These are phyloP conservation scores for Mycena metata DNA, from an alignment of 768 basidiomycete genomes.

Conservation along the genomic window DNA sequence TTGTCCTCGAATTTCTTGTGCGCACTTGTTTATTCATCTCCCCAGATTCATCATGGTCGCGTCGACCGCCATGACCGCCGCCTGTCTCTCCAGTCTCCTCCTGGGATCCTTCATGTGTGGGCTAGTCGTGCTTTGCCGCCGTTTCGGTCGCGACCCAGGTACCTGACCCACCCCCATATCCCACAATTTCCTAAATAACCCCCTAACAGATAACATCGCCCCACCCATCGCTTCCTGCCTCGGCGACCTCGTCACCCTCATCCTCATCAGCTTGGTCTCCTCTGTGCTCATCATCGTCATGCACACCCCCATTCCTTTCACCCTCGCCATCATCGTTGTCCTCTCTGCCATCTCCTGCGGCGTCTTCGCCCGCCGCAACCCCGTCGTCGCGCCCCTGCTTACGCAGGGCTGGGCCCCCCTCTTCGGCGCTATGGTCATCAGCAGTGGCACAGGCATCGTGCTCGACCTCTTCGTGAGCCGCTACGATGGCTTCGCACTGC, in stretches of 20 bases:
- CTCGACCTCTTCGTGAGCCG: conserved; percentile 90
- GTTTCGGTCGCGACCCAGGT: conserved; percentile 88
- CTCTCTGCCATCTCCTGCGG: conserved; percentile 63
- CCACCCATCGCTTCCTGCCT: conserved; percentile 94
- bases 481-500: conserved; percentile 89
- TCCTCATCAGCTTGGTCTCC: conserved; percentile 83
- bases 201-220: conserved; percentile 87
- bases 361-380: conserved; percentile 73
- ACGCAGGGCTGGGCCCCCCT: conserved; percentile 92
- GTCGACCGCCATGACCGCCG: conserved; percentile 83
- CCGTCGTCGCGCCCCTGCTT: conserved; percentile 77
- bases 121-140: conserved; percentile 84
- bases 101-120: conserved; percentile 95
- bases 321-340: conserved; percentile 65
- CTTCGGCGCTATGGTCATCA: conserved; percentile 91
- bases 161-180: conserved; percentile 35
- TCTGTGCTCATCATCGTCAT: conserved; percentile 77
- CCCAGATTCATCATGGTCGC: conserved; percentile 82
- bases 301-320: conserved; percentile 73
- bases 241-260: conserved; percentile 92
- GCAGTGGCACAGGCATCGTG: conserved; percentile 90
- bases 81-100: conserved; percentile 80
- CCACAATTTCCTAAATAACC: not conserved
- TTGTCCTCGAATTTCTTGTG: conserved; percentile 3
- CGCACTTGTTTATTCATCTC: conserved; percentile 31